Evolutionary conservation across 495 filamentous ascomycete genomes (phyloP).

Genomic region (Neurospora pannonica): DNA sequence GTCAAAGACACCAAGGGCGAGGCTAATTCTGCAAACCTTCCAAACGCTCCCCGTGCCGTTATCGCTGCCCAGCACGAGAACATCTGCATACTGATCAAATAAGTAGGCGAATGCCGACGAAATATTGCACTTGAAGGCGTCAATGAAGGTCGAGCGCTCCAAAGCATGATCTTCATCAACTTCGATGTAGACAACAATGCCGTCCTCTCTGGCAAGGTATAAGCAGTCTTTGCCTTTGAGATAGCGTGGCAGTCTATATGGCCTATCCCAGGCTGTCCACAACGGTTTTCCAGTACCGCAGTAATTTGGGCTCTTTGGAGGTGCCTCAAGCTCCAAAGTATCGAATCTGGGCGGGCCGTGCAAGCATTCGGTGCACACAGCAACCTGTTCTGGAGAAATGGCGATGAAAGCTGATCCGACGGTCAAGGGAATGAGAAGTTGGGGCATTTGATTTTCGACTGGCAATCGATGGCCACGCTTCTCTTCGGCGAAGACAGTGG

Average conservation of each 20-base stretch:
- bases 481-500: conserved; percentile 27
- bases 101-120: conserved; percentile 56
- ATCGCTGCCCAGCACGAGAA: conserved; percentile 72
- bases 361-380: conserved; percentile 49
- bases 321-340: conserved; percentile 20
- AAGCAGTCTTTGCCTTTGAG: conserved; percentile 56
- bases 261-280: conserved; percentile 64
- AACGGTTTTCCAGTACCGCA: conserved; percentile 32
- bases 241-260: conserved; percentile 50
- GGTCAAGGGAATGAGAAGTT: conserved; percentile 59
- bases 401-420: conserved; percentile 55
- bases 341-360: conserved; percentile 39
- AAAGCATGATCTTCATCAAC: conserved; percentile 45
- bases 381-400: conserved; percentile 48
- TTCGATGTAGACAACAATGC: conserved; percentile 58
- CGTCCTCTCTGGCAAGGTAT: conserved; percentile 74
- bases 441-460: conserved; percentile 50
- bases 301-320: conserved; percentile 25
- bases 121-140: conserved; percentile 51
- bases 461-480: conserved; percentile 43
- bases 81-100: conserved; percentile 48
- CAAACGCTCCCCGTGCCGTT: conserved; percentile 73
- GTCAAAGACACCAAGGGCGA: not conserved
- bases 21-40: conserved; percentile 39
- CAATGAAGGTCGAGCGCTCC: conserved; percentile 42